phyloP scores from a whole-genome alignment of 2,329 filamentous ascomycete genomes.

The Penicillium capsulatum region DNA sequence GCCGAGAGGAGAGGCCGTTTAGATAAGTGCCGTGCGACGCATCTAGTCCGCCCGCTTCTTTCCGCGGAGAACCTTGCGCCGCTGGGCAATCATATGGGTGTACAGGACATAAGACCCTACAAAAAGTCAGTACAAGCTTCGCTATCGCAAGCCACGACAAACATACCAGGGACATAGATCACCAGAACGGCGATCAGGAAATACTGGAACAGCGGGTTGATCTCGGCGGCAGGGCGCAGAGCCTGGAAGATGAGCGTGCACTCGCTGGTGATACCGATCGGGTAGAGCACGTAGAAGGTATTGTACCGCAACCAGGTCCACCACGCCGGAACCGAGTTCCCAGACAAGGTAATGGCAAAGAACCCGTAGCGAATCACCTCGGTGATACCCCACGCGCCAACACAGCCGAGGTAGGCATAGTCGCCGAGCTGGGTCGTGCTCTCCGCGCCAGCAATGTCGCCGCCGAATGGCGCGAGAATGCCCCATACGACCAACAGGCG shows the following conservation, averaged over 20 bases:
- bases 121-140: slow-evolving; percentile 11
- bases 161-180: slow-evolving; percentile 75
- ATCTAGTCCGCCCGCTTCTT: slow-evolving; percentile 50
- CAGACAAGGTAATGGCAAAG: slow-evolving; percentile 66
- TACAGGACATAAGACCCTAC: slow-evolving; percentile 76
- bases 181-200: slow-evolving; percentile 62
- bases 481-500: slow-evolving; percentile 88
- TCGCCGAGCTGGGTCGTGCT: slow-evolving; percentile 30
- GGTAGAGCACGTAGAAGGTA: slow-evolving; percentile 89
- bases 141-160: neutral
- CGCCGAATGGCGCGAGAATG: slow-evolving; percentile 65
- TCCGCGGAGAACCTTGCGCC: slow-evolving; percentile 69
- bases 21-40: too few species aligned
- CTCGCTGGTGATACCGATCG: slow-evolving; percentile 85
- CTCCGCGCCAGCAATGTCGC: slow-evolving; percentile 27
- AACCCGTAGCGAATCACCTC: slow-evolving; percentile 92
- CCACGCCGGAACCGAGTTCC: slow-evolving; percentile 55
- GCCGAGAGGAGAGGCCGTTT: too few species aligned
- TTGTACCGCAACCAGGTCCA: slow-evolving; percentile 74
- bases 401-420: slow-evolving; percentile 45
- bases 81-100: slow-evolving; percentile 90
- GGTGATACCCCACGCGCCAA: slow-evolving; percentile 82
- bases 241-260: slow-evolving; percentile 72
- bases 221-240: slow-evolving; percentile 55
- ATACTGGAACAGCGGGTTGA: slow-evolving; percentile 52